Evolutionary conservation across 1,284 basidiomycete species (phyloP), one percentile per base, ranked within the genome.

Genomic region (Rhodotorula sp.): DNA sequence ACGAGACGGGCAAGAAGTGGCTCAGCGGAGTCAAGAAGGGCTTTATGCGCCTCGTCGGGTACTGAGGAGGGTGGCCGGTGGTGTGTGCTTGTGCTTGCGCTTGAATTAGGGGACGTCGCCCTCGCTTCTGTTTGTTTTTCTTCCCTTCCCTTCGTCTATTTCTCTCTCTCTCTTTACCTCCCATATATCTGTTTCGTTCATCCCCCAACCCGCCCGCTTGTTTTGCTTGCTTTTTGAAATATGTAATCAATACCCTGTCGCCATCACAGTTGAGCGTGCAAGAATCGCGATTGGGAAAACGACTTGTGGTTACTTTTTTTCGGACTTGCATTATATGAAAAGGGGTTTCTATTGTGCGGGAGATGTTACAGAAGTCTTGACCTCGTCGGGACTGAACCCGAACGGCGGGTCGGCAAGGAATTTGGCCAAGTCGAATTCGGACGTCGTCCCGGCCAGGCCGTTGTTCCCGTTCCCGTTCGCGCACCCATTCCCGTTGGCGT

Each of bases 351-450:
- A 52, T 26, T 23, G n/a, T 21, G 51, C 12, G 12, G 51, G 23
- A 21, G 51, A n/a, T n/a, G 51, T n/a, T n/a, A n/a, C 51, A 21
- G 51, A n/a, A 21, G 21, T 52, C 23, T 46, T 46, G 8, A 23
- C 47, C 20, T 10, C 47, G 12, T 23, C 58, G 23, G 51, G 49
- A 31, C 49, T 54, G 29, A 54, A n/a, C 10, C 58, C 70, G 26
- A 71, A 71, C 8, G 60, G 29, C 65, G 70, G 64, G 18, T 52
- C 58, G 20, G 65, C 59, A 15, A 71, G 49, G 52, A 71, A n/a
- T n/a, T 62, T 58, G 21, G 60, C 62, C n/a, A 71, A 23, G 23
- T 67, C 69, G 8, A 71, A 71, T 34, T 58, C 62, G n/a, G n/a
- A 29, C 16, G 26, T 16, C 34, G 29, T 43, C 12, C 47, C 34